Percentiles rank a stretch among this genome's conserved stretches.
Evolutionary conservation across 1,139 yeast species (phyloP).

Genomic region (Yamadazyma triangularis): DNA sequence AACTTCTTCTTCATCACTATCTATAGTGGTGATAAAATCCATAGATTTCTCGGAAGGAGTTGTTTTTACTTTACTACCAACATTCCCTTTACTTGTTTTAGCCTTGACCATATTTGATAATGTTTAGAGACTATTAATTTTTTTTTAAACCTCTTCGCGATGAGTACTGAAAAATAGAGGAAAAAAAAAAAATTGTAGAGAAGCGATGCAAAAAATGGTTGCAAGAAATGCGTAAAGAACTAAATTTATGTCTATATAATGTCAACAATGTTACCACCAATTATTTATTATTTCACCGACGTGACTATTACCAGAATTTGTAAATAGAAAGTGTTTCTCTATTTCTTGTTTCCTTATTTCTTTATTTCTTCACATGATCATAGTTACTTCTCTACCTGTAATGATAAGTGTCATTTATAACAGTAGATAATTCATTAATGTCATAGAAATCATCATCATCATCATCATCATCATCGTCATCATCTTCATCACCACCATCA

Average conservation of each 20-base stretch:
- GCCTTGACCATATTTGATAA: background rate
- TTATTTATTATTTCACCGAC: too few relatives aligned
- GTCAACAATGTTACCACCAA: too few relatives aligned
- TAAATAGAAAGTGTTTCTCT: too few relatives aligned
- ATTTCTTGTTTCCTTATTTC: too few relatives aligned
- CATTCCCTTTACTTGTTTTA: background rate
- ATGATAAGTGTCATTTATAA: conserved; percentile 37
- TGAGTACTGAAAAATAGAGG: too few relatives aligned
- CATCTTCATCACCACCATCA: too few relatives aligned
- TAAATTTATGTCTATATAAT: too few relatives aligned
- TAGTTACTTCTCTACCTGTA: conserved; percentile 20
- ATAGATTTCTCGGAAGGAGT: background rate
- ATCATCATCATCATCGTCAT: conserved; percentile 19
- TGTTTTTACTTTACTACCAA: background rate
- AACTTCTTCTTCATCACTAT: conserved; percentile 21
- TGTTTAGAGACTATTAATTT: background rate
- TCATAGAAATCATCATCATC: conserved; percentile 41
- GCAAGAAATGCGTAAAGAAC: too few relatives aligned
- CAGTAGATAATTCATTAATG: conserved; percentile 34
- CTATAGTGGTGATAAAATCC: conserved; percentile 13
- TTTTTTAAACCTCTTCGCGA: background rate
- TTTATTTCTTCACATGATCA: too few relatives aligned
- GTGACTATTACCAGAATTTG: too few relatives aligned
- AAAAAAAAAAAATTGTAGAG: too few relatives aligned
- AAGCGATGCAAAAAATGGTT: too few relatives aligned